Conservation (phyloP, 352 stramenopile species). For the Pythium angustatum region DNA sequence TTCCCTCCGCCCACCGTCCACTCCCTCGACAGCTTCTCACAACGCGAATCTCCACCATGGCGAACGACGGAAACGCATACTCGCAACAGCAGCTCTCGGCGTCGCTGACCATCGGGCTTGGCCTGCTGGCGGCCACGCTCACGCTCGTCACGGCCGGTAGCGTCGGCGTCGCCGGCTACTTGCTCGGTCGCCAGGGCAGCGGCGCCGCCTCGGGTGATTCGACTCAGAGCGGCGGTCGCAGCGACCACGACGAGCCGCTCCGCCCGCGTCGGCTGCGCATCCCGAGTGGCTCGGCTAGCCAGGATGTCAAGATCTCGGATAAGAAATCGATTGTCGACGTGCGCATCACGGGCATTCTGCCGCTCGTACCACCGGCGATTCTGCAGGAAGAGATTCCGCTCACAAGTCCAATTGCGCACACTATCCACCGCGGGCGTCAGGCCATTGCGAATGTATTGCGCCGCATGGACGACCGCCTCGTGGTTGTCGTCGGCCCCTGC, state of each 20-base stretch:
- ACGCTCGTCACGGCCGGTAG: conserved; percentile 73
- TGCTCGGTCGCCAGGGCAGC: conserved; percentile 53
- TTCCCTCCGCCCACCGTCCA: neutral
- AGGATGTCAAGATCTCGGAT: conserved; percentile 85
- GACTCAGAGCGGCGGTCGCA: neutral
- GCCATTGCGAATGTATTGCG: conserved; percentile 72
- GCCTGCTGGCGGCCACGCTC: conserved; percentile 69
- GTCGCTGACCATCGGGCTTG: conserved; percentile 64
- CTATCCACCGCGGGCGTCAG: conserved; percentile 76
- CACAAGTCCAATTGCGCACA: conserved; percentile 75
- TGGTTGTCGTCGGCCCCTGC: conserved; percentile 85
- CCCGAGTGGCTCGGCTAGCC: conserved; percentile 60
- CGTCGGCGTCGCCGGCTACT: conserved; percentile 67
- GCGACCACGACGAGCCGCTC: conserved; percentile 13
- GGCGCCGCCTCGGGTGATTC: conserved; percentile 20
- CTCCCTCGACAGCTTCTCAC: neutral
- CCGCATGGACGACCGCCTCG: conserved; percentile 82
- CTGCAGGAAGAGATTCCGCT: conserved; percentile 85
- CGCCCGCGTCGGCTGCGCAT: conserved; percentile 54
- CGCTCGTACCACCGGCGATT: conserved; percentile 85
- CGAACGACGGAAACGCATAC: conserved; percentile 14
- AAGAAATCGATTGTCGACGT: conserved; percentile 87
- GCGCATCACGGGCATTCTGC: conserved; percentile 83
- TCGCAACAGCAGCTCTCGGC: conserved; percentile 26
- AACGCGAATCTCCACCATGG: conserved; percentile 21